Base-by-base conservation (phyloP, 352 stramenopile genomes). In the Phytopythium cucurbitacearum region DNA sequence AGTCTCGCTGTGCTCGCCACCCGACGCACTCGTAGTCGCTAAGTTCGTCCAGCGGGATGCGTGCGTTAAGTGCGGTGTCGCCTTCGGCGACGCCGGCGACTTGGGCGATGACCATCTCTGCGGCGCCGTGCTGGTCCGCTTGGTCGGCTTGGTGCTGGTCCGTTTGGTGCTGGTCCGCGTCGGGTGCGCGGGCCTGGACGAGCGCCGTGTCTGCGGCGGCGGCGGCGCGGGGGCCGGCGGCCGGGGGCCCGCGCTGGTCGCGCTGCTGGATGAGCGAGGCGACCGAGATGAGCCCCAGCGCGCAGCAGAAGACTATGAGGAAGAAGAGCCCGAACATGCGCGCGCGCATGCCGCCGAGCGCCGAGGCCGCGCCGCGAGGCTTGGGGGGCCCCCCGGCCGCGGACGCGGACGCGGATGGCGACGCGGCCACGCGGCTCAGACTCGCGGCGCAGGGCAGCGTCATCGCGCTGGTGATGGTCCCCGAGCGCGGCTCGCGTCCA, bases 191-290 rank as follows among this genome's bases (percentile, higher is more conserved):
- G 38, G 60, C 53, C 3, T 62, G 59, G 8, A 56, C 57, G 21
- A 64, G 64, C 21, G 72, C 34, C 8, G 48, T 53, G 32, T 56
- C 53, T 3, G 45, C 49, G 7, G 51, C 16, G 7, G 28, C 44
- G 21, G 47, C 45, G 12, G 43, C 28, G 12, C 44, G 21, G 4
- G 39, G 21, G 28, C 8, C 44, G 28, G 39, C 32, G 44, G 37
- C 28, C 45, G 68, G 64, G 28, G 65, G 42, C 56, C 52, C 57
- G 48, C 37, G 62, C 42, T 66, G 54, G 37, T 75, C 71, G 28
- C 67, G 65, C 53, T 71, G 71, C 53, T 84, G 76, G 52, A 87
- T 76, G 38, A 84, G 64, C 45, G 71, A 71, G 15, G 71, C 73
- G 21, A 87, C 71, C 11, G 68, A 78, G 21, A 87, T 64, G 47